phyloP scores from a whole-genome alignment of 805 yeast species.

The Maudiozyma barnettii region DNA sequence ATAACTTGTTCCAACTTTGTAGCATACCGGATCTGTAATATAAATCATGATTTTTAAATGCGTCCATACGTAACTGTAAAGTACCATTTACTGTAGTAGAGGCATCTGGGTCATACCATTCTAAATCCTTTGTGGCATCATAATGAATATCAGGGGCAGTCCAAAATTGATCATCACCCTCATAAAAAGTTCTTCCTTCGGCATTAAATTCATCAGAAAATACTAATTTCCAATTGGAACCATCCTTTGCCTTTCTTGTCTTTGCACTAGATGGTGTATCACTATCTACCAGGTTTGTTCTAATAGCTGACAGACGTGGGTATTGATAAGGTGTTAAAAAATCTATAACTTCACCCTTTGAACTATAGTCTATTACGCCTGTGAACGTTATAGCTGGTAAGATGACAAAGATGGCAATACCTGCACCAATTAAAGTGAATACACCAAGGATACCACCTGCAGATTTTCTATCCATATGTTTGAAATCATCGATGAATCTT shows the following conservation, averaged over 20 bases:
- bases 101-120: slow-evolving; percentile 95
- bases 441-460: slow-evolving; percentile 55
- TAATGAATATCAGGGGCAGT: slow-evolving; percentile 75
- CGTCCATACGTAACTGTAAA: slow-evolving; percentile 62
- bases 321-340: slow-evolving; percentile 40
- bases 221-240: slow-evolving; percentile 63
- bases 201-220: slow-evolving; percentile 87
- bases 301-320: slow-evolving; percentile 43
- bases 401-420: slow-evolving; percentile 58
- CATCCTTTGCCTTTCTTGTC: slow-evolving; percentile 46
- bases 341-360: slow-evolving; percentile 23
- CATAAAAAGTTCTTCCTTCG: slow-evolving; percentile 83
- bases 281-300: slow-evolving; percentile 47
- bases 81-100: slow-evolving; percentile 68
- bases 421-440: slow-evolving; percentile 48
- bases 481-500: slow-evolving; percentile 54
- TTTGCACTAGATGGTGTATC: slow-evolving; percentile 47
- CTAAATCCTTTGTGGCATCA: slow-evolving; percentile 80
- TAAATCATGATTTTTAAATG: slow-evolving; percentile 66
- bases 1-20: slow-evolving; percentile 84
- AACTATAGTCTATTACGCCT: slow-evolving; percentile 40
- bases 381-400: slow-evolving; percentile 80
- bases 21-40: slow-evolving; percentile 85
- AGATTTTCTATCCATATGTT: slow-evolving; percentile 55
- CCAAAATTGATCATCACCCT: slow-evolving; percentile 88